A percentile compares a stretch with the other conserved stretches of the same genome.
Conservation (phyloP, 2,329 filamentous ascomycete species). For the Chaetomium strumarium region DNA sequence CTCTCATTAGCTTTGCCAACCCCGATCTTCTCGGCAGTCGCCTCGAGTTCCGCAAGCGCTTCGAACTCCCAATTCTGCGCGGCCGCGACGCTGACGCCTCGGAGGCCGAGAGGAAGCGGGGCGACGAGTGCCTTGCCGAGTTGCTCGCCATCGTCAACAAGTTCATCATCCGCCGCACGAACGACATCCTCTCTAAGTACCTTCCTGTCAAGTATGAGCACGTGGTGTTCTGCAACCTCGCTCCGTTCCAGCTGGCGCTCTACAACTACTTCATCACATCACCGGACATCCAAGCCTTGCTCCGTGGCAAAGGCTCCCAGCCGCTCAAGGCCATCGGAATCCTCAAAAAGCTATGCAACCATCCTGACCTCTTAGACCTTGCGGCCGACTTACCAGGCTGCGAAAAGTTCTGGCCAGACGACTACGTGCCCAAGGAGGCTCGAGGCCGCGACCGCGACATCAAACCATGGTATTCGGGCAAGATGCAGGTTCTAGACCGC, state of each 20-base stretch:
- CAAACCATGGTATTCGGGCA: constrained; percentile 94
- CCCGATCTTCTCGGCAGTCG: constrained; percentile 84
- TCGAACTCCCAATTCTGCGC: constrained; percentile 84
- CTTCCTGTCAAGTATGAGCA: constrained; percentile 98
- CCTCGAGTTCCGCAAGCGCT: constrained; percentile 87
- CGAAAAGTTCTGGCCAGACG: constrained; percentile 73
- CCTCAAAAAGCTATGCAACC: constrained; percentile 97
- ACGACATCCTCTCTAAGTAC: constrained; percentile 97
- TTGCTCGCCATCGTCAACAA: constrained; percentile 86
- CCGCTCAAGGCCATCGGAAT: constrained; percentile 95
- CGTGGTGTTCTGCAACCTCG: constrained; percentile 94
- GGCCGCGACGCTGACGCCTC: constrained; percentile 87
- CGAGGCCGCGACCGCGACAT: constrained; percentile 87
- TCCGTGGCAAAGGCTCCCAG: constrained; percentile 91
- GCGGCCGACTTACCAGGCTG: constrained; percentile 80
- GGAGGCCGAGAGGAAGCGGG: constrained; percentile 73
- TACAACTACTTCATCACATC: constrained; percentile 98
- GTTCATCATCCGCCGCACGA: constrained; percentile 95
- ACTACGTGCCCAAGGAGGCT: constrained; percentile 81
- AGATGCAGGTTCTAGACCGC: constrained; percentile 95
- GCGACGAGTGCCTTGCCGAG: constrained; percentile 76
- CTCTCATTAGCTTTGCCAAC: constrained; percentile 93
- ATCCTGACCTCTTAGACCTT: constrained; percentile 85
- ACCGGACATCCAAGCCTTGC: constrained; percentile 84
- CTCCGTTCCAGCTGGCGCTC: constrained; percentile 84